phyloP scores from a whole-genome alignment of 352 stramenopile genomes.

The Saprolegnia parasitica region DNA sequence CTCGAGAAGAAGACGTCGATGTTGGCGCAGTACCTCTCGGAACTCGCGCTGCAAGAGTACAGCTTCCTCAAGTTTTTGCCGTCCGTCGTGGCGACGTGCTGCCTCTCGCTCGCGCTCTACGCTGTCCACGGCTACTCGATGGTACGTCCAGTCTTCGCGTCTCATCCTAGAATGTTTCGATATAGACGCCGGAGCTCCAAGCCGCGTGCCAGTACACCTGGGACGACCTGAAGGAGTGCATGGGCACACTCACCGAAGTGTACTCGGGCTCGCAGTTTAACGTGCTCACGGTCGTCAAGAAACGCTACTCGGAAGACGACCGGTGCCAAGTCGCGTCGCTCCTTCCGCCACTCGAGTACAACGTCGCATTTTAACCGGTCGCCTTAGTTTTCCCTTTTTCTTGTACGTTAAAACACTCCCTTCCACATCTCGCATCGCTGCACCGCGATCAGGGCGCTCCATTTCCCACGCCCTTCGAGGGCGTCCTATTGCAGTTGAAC shows the following conservation, averaged over 20 bases:
- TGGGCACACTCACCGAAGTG: slow-evolving; percentile 71
- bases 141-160: slow-evolving; percentile 34
- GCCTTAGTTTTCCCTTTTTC: not conserved
- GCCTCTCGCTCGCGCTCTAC: slow-evolving; percentile 82
- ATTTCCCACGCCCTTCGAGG: too few relatives aligned
- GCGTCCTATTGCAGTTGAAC: too few relatives aligned
- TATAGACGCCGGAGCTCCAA: slow-evolving; percentile 75
- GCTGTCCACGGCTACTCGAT: slow-evolving; percentile 78
- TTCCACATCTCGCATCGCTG: too few relatives aligned
- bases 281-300: slow-evolving; percentile 84
- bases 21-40: slow-evolving; percentile 84
- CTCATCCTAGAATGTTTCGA: slow-evolving; percentile 13
- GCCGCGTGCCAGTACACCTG: slow-evolving; percentile 74
- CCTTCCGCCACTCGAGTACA: slow-evolving; percentile 66
- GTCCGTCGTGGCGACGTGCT: slow-evolving; percentile 80
- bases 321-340: slow-evolving; percentile 71
- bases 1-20: slow-evolving; percentile 82
- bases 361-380: slow-evolving; percentile 67
- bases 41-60: slow-evolving; percentile 85
- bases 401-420: not conserved
- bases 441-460: too few relatives aligned
- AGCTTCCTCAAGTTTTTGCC: slow-evolving; percentile 82
- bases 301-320: slow-evolving; percentile 83
- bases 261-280: slow-evolving; percentile 78
- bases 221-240: slow-evolving; percentile 75